Evolutionary conservation across 352 stramenopile genomes (phyloP).

Genomic region (Pythium coloratum): DNA sequence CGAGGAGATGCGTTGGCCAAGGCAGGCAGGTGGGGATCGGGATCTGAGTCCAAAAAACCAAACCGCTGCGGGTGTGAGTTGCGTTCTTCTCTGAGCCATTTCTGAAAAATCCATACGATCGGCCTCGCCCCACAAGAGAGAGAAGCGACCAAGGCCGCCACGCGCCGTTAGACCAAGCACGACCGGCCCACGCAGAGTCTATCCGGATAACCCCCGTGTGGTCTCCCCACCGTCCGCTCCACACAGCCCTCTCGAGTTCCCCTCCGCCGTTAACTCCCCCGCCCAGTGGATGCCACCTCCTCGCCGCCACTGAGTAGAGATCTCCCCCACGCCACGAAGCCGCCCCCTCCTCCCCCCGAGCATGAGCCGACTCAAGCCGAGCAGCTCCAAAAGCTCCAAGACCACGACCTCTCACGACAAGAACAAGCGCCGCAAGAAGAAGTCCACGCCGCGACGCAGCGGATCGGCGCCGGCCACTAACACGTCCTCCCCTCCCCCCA

Average conservation of each 20-base stretch:
- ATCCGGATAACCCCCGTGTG: background rate
- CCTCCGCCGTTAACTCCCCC: background rate
- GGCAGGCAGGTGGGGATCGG: constrained; percentile 1
- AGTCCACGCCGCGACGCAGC: constrained; percentile 19
- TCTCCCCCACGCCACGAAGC: background rate
- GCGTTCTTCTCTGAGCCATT: constrained; percentile 37
- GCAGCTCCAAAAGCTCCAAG: constrained; percentile 25
- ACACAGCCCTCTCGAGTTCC: background rate
- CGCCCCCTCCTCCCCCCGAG: constrained; percentile 4
- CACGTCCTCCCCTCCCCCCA: constrained; percentile 16
- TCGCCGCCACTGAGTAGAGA: constrained; percentile 2
- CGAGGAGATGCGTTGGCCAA: constrained; percentile 17
- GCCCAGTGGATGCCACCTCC: constrained; percentile 19
- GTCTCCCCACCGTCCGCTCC: background rate
- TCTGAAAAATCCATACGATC: constrained; percentile 29
- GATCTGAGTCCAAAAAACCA: constrained; percentile 28
- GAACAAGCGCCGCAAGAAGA: constrained; percentile 34
- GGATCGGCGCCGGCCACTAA: constrained; percentile 13
- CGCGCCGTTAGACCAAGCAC: constrained; percentile 1
- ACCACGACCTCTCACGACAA: constrained; percentile 18
- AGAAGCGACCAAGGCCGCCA: background rate
- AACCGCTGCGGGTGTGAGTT: constrained; percentile 19
- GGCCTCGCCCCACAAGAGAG: background rate
- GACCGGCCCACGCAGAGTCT: background rate
- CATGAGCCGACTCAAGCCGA: constrained; percentile 34